phyloP scores from a whole-genome alignment of 495 filamentous ascomycete genomes.

The Penicillium antarcticum region DNA sequence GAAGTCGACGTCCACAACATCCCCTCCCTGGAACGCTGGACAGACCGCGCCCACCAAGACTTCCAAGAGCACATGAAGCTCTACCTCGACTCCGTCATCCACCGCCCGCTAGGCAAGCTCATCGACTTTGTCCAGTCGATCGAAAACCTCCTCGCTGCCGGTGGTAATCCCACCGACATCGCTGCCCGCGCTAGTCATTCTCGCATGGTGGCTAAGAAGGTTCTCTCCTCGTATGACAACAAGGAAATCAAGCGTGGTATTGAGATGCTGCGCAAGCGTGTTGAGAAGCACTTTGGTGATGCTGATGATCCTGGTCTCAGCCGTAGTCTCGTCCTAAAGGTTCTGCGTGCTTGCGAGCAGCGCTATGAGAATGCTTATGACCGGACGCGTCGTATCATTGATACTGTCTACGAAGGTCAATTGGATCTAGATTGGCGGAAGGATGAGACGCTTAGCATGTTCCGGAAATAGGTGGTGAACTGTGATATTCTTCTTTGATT shows the following conservation, averaged over 20 bases:
- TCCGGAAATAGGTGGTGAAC: conserved; percentile 37
- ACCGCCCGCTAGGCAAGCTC: conserved; percentile 82
- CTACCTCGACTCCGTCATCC: conserved; percentile 84
- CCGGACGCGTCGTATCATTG: conserved; percentile 59
- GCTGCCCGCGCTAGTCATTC: conserved; percentile 75
- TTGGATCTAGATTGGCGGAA: conserved; percentile 60
- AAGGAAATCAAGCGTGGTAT: conserved; percentile 83
- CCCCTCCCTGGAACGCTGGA: conserved; percentile 77
- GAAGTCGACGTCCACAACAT: conserved; percentile 77
- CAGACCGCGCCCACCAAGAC: conserved; percentile 69
- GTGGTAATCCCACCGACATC: conserved; percentile 46
- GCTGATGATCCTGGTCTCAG: conserved; percentile 71
- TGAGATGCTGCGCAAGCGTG: conserved; percentile 79
- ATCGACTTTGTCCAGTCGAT: conserved; percentile 86
- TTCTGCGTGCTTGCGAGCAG: conserved; percentile 75
- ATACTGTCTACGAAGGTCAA: conserved; percentile 61
- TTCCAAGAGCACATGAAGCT: conserved; percentile 83
- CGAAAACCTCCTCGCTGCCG: conserved; percentile 59
- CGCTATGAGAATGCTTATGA: conserved; percentile 74
- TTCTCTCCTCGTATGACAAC: conserved; percentile 71
- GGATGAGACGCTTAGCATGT: conserved; percentile 53
- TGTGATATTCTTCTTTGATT: conserved; percentile 8
- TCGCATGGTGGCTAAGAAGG: conserved; percentile 76
- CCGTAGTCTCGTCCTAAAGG: conserved; percentile 67
- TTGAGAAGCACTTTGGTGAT: conserved; percentile 95